phyloP scores from a whole-genome alignment of 2,329 filamentous ascomycete genomes.

The Fusarium gaditjirri region DNA sequence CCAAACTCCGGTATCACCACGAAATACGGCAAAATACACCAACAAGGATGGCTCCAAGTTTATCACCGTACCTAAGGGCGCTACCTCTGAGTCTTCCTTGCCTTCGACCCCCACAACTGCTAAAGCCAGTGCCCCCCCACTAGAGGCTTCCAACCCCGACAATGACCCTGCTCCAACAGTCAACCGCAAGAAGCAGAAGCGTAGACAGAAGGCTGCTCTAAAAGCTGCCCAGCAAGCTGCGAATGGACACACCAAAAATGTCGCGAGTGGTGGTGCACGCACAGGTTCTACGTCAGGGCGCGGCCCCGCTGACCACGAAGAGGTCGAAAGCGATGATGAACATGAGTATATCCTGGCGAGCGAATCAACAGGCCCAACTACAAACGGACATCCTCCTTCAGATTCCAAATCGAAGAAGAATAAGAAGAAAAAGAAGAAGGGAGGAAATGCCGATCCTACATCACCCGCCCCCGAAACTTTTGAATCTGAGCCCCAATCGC shows the following conservation, averaged over 20 bases:
- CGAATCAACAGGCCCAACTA: constrained; percentile 44
- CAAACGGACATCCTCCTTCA: constrained; percentile 46
- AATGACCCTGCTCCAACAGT: constrained; percentile 62
- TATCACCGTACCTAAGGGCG: constrained; percentile 71
- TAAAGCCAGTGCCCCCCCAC: constrained; percentile 49
- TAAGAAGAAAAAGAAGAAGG: constrained; percentile 77
- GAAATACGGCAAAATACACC: constrained; percentile 69
- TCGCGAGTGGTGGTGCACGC: constrained; percentile 33
- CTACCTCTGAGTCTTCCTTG: constrained; percentile 63
- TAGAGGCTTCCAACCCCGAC: constrained; percentile 37
- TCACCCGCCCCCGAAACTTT: constrained; percentile 32
- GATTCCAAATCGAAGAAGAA: constrained; percentile 66
- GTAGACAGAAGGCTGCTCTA: constrained; percentile 85
- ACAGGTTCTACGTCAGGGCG: constrained; percentile 37
- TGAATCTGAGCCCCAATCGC: constrained; percentile 38
- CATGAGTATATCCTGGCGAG: constrained; percentile 55
- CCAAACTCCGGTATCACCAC: constrained; percentile 63
- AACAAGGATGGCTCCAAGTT: constrained; percentile 77
- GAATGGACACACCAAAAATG: constrained; percentile 56
- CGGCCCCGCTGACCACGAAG: constrained; percentile 57
- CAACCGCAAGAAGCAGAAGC: constrained; percentile 96
- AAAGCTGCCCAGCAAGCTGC: constrained; percentile 62
- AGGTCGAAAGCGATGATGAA: constrained; percentile 67
- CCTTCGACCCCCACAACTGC: constrained; percentile 62
- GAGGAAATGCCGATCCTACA: constrained; percentile 34